A percentile compares a stretch with the other conserved stretches of the same genome.
Evolutionary conservation across 495 filamentous ascomycete species (phyloP).

Genomic region (Penicillium longicatenatum): DNA sequence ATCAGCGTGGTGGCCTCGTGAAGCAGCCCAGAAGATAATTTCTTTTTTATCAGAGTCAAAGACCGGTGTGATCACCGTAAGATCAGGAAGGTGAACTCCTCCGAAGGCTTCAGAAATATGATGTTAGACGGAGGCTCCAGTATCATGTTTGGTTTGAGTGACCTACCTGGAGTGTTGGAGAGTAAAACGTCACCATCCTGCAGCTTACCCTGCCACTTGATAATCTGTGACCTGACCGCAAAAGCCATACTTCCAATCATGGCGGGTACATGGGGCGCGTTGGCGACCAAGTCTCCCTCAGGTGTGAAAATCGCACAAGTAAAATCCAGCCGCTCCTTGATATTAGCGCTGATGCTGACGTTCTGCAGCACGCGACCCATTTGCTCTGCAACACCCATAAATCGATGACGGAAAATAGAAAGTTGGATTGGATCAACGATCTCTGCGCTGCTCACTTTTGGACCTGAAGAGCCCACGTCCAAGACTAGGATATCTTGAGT

Average conservation of each 20-base stretch:
- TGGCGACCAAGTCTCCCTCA: slow-evolving; percentile 44
- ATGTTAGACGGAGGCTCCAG: no score
- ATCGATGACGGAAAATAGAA: slow-evolving; percentile 57
- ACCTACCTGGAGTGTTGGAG: no score
- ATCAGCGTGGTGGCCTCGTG: slow-evolving; percentile 74
- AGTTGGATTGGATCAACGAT: slow-evolving; percentile 80
- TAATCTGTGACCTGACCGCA: no score
- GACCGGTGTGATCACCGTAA: slow-evolving; percentile 85
- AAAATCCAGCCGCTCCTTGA: slow-evolving; percentile 49
- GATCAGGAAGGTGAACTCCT: slow-evolving; percentile 84
- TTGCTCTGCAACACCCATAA: slow-evolving; percentile 48
- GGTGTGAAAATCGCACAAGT: slow-evolving; percentile 46
- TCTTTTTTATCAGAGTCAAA: slow-evolving; percentile 54
- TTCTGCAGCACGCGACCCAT: slow-evolving; percentile 47
- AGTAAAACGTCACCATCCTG: no score
- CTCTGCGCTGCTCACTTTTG: no score
- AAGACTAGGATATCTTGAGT: no score
- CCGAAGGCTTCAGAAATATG: slow-evolving; percentile 95
- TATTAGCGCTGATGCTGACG: slow-evolving; percentile 42
- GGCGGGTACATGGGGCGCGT: slow-evolving; percentile 91
- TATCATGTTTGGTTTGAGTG: no score
- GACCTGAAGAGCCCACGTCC: no score
- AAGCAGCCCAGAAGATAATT: slow-evolving; percentile 90
- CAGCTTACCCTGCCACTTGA: no score
- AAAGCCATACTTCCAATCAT: slow-evolving; percentile 85